Base-by-base conservation (phyloP, 83 land plant species). In the Diphasiastrum complanatum region DNA sequence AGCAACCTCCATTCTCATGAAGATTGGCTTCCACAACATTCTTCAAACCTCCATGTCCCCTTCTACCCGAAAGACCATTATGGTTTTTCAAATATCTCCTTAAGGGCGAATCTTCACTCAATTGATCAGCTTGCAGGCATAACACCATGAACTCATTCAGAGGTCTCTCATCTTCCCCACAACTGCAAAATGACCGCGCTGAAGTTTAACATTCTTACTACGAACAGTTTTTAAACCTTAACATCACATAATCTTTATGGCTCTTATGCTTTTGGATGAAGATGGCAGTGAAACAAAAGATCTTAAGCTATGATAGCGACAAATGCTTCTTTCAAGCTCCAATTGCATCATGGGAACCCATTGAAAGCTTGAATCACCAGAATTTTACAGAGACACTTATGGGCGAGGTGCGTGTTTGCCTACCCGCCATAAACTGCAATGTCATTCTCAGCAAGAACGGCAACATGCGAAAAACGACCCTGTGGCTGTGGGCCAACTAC, bases 131-230 rank as follows among this genome's bases (percentile, higher is more conserved):
- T 32, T 84, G 81, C 27, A 83, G 74, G 27, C 73, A 81, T 49
- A 85, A 63, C 4, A 82, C 47, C 14, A 85, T 47, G 11, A 81
- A 37, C 28, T 85, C 89, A 46, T 74, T 74, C 35, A 82, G 71
- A 40, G 89, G 89, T 23, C 83, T 79, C 48, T 85, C 89, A 51
- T 85, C 89, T 74, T 81, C 89, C 19, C 89, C 89, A 48, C 89
- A 85, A 49, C 89, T 85, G 66, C 47, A 43, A 41, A 41, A 23
- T 33, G 2, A 19, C 20, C 34, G 30, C n/a, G 19, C 19, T n/a
- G n/a, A n/a, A n/a, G n/a, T n/a, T n/a, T n/a, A n/a, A n/a, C n/a
- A n/a, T n/a, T n/a, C n/a, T n/a, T n/a, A n/a, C n/a, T n/a, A n/a
- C n/a, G n/a, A n/a, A n/a, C n/a, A n/a, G n/a, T n/a, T n/a, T n/a